Evolutionary conservation across 2,329 filamentous ascomycete genomes (phyloP), one percentile per base, ranked within the genome.

Genomic region (Ilyonectria destructans): DNA sequence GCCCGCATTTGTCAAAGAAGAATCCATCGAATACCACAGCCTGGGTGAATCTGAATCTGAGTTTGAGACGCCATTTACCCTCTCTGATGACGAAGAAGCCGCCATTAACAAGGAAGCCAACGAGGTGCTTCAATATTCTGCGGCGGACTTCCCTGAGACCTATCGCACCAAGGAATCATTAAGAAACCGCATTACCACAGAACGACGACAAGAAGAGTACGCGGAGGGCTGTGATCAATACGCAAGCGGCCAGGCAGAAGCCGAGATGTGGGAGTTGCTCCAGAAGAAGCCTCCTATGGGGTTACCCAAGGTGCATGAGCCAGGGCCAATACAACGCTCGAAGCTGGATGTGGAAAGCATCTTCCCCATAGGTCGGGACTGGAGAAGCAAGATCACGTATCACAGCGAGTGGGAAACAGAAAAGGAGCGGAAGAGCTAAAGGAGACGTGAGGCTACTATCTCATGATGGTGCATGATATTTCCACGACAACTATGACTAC

Each of bases 261-360:
- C 72, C 29, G 75, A 80, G 52, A 77, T 88, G 78, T 88, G 86
- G 86, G 72, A 76, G 10, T 65, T 87, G 17, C 67, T 88, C 21
- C 81, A 81, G 46, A 79, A 77, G 72, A 74, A 78, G 35, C 82
- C 83, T 2, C 82, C 81, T 0, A 75, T 75, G 65, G 78, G 78
- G 29, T 48, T 80, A 54, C 75, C 77, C 8, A 82, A 76, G 70
- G 68, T 74, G 29, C 75, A 77, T 6, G 74, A 79, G 21, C 77
- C 77, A 1, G 78, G 76, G 4, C 73, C 69, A 15, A 40, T 76
- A 26, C 71, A 74, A 31, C 75, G 76, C 37, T 77, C 75, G 13
- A 80, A 73, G 17, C 54, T 77, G 57, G 77, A 78, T 4, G 75
- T 84, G 6, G 80, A 82, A 62, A 77, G 79, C 33, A 67, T 83